These are phyloP conservation scores for Pyrenopolyporus hunteri DNA, from an alignment of 495 filamentous ascomycete species.

Conservation along the genomic window DNA sequence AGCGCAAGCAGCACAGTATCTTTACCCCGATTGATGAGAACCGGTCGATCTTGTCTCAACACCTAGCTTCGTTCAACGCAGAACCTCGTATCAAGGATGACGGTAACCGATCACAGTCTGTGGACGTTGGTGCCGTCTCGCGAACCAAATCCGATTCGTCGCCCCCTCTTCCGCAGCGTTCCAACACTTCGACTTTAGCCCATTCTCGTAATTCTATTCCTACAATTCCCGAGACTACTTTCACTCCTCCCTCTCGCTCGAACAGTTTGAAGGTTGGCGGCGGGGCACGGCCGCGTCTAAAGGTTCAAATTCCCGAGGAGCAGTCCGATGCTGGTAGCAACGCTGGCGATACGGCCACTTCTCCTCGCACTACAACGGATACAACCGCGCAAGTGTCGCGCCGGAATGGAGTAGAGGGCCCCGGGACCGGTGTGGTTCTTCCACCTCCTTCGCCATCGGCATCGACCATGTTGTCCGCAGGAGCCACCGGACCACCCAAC, in stretches of 20 bases:
- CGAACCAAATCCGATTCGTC: constrained; percentile 52
- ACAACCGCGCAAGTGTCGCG: constrained; percentile 46
- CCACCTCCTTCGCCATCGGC: constrained; percentile 91
- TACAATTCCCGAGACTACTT: constrained; percentile 60
- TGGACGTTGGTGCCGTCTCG: constrained; percentile 63
- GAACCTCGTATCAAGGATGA: constrained; percentile 53
- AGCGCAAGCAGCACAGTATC: constrained; percentile 83
- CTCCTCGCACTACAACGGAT: constrained; percentile 71
- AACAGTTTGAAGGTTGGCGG: constrained; percentile 65
- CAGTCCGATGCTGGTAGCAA: constrained; percentile 81
- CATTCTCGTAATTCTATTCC: constrained; percentile 59
- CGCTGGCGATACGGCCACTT: constrained; percentile 68
- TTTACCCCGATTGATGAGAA: constrained; percentile 97
- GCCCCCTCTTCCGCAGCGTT: constrained; percentile 55
- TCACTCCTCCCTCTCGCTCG: constrained; percentile 74
- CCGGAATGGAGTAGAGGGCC: constrained; percentile 58
- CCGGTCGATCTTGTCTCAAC: constrained; percentile 83
- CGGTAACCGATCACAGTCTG: constrained; percentile 63
- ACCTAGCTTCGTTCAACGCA: constrained; percentile 68
- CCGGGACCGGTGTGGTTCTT: constrained; percentile 72
- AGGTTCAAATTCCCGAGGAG: constrained; percentile 93
- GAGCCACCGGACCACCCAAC: constrained; percentile 91
- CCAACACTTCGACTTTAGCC: constrained; percentile 50
- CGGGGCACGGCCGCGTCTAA: constrained; percentile 78
- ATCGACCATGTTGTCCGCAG: constrained; percentile 83